These are phyloP conservation scores for Marsdenia floribunda DNA, from an alignment of 257 asterid genomes.

Conservation along the genomic window DNA sequence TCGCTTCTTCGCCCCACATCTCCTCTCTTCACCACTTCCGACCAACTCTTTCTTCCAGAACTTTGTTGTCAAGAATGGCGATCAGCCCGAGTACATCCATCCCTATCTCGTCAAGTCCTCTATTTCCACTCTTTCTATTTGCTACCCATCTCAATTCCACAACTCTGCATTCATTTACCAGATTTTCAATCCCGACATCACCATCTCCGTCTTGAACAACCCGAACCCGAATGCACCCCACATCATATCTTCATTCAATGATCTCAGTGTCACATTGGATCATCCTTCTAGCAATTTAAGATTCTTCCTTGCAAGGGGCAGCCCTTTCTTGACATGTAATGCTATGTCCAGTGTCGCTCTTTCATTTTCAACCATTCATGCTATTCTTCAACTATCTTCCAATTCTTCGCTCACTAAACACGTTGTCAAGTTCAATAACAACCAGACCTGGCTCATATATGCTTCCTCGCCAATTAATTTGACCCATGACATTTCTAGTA, in stretches of 20 bases:
- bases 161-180: slow-evolving; percentile 64
- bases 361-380: slow-evolving; percentile 75
- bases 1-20: slow-evolving; percentile 54
- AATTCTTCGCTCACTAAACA: slow-evolving; percentile 55
- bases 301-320: slow-evolving; percentile 76
- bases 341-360: slow-evolving; percentile 34
- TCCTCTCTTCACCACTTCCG: slow-evolving; percentile 67
- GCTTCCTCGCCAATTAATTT: slow-evolving; percentile 60
- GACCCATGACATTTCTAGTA: slow-evolving; percentile 36
- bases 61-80: slow-evolving; percentile 72
- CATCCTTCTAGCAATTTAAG: slow-evolving; percentile 64
- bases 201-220: slow-evolving; percentile 43
- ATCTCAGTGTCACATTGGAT: slow-evolving; percentile 70
- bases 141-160: slow-evolving; percentile 56
- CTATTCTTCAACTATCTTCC: slow-evolving; percentile 48
- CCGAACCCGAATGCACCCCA: slow-evolving; percentile 44
- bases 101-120: slow-evolving; percentile 69
- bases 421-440: slow-evolving; percentile 64
- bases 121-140: slow-evolving; percentile 50
- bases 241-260: slow-evolving; percentile 57
- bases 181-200: slow-evolving; percentile 53
- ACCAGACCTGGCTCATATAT: slow-evolving; percentile 78
- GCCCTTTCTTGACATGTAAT: slow-evolving; percentile 71
- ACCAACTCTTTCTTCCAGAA: slow-evolving; percentile 89
- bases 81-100: slow-evolving; percentile 81